A percentile compares a stretch with the other conserved stretches of the same genome.
phyloP scores from a whole-genome alignment of 352 stramenopile species.

The Phytophthora macrochlamydospora region DNA sequence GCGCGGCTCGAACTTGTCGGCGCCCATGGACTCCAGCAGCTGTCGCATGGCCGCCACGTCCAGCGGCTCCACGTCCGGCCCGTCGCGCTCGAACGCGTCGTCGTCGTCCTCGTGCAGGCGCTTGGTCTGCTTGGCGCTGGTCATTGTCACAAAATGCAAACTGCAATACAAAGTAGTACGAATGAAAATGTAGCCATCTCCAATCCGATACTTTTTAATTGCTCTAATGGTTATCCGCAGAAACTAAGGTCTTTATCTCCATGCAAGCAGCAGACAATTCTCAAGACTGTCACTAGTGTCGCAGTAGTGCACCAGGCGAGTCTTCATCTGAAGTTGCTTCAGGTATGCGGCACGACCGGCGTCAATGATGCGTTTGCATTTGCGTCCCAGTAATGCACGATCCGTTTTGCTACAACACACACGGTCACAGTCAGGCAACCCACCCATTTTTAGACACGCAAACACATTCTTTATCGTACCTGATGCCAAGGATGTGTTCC shows the following conservation, averaged over 20 bases:
- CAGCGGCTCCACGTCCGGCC: conserved; percentile 49
- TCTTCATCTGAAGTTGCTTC: conserved; percentile 49
- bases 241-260: conserved; percentile 26
- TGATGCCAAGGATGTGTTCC: conserved; percentile 71
- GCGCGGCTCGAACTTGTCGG: conserved; percentile 76
- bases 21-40: conserved; percentile 83
- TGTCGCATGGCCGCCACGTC: conserved; percentile 64
- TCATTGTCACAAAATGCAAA: conserved; percentile 35
- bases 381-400: conserved; percentile 60
- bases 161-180: not conserved
- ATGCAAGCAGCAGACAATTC: conserved; percentile 82
- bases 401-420: conserved; percentile 55
- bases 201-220: not conserved
- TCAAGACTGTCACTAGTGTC: conserved; percentile 75
- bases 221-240: not conserved
- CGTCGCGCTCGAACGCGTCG: conserved; percentile 39
- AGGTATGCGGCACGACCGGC: conserved; percentile 70
- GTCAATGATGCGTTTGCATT: conserved; percentile 84
- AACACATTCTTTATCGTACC: too few species aligned
- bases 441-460: too few species aligned
- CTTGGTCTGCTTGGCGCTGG: conserved; percentile 41
- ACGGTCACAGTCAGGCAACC: not conserved
- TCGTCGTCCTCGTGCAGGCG: conserved; percentile 71
- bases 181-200: not conserved
- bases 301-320: conserved; percentile 83